Conservation (phyloP, 768 basidiomycete species). For the Kwoniella dendrophila region DNA sequence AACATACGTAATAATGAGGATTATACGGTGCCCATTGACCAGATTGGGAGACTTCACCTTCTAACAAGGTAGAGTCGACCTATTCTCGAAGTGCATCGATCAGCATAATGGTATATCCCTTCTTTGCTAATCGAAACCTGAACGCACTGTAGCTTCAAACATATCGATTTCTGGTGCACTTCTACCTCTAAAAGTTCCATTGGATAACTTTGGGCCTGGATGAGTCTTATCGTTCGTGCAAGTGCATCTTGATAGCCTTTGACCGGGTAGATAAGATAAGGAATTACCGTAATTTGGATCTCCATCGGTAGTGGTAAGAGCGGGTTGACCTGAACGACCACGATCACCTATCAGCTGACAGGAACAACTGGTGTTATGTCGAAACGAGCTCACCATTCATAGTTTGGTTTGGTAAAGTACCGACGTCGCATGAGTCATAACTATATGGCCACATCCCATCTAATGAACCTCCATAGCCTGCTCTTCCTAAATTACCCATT, state of each 20-base stretch:
- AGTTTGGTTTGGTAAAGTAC: constrained; percentile 83
- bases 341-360: background rate
- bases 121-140: too few species aligned
- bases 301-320: constrained; percentile 66
- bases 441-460: constrained; percentile 57
- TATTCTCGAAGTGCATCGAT: background rate
- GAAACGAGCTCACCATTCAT: constrained; percentile 57
- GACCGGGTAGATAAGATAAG: constrained; percentile 84
- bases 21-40: constrained; percentile 76
- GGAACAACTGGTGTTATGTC: background rate
- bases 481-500: constrained; percentile 53
- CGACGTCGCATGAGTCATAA: constrained; percentile 75
- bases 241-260: constrained; percentile 83
- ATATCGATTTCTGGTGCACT: constrained; percentile 88
- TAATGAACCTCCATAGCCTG: constrained; percentile 56
- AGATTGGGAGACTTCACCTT: constrained; percentile 76
- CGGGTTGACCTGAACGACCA: constrained; percentile 59
- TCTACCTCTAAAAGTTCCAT: constrained; percentile 79
- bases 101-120: too few species aligned
- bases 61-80: constrained; percentile 39
- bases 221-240: constrained; percentile 76
- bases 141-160: constrained; percentile 72
- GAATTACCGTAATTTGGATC: constrained; percentile 62
- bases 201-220: constrained; percentile 76
- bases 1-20: constrained; percentile 61